Evolutionary conservation across 495 filamentous ascomycete species (phyloP).

Genomic region (Neurospora sp.): DNA sequence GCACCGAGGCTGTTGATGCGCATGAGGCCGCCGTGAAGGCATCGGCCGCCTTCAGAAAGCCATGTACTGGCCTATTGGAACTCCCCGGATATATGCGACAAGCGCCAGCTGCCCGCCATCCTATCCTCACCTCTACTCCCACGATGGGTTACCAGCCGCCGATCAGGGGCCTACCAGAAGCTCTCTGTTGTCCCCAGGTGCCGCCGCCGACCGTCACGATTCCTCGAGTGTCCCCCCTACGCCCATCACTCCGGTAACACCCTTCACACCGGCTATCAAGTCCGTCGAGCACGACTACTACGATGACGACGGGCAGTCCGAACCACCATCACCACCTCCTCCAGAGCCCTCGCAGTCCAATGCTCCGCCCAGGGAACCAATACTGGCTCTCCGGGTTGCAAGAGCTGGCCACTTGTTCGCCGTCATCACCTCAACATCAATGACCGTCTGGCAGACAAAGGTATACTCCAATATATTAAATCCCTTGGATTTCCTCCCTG

Average conservation of each 20-base stretch:
- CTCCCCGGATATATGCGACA: slow-evolving; percentile 78
- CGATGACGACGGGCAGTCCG: slow-evolving; percentile 18
- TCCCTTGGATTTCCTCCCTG: background rate
- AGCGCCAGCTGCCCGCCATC: slow-evolving; percentile 44
- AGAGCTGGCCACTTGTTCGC: slow-evolving; percentile 81
- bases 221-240: slow-evolving; percentile 22
- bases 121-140: slow-evolving; percentile 26
- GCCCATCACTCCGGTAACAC: slow-evolving; percentile 35
- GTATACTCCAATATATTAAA: slow-evolving; percentile 31
- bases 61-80: slow-evolving; percentile 98
- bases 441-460: slow-evolving; percentile 93
- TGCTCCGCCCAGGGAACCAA: slow-evolving; percentile 40
- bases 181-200: slow-evolving; percentile 16
- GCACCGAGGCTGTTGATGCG: slow-evolving; percentile 13
- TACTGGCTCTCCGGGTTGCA: slow-evolving; percentile 67
- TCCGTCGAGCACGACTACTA: slow-evolving; percentile 40
- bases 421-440: slow-evolving; percentile 68
- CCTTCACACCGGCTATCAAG: slow-evolving; percentile 41
- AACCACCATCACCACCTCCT: background rate
- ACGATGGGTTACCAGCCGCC: slow-evolving; percentile 29
- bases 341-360: slow-evolving; percentile 2
- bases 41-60: slow-evolving; percentile 18
- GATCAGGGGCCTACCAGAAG: slow-evolving; percentile 17
- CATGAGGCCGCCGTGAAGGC: slow-evolving; percentile 21
- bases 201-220: slow-evolving; percentile 14